Evolutionary conservation across 345 rosid species (phyloP), one percentile per base, ranked within the genome.

Genomic region (Pistacia integerrima): DNA sequence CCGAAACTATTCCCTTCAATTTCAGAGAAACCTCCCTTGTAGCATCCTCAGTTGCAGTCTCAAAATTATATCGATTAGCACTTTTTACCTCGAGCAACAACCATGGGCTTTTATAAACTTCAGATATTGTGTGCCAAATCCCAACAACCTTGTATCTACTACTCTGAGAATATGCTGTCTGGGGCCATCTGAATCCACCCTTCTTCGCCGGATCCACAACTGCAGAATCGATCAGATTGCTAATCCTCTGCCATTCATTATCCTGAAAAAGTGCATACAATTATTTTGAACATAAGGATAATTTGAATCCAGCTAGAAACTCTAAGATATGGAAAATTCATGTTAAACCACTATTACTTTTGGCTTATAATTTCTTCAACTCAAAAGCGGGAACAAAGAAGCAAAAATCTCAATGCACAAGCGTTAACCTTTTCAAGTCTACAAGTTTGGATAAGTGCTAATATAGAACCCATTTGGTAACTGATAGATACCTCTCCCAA

Each of bases 181-280:
- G 11, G 12, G 88, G 85, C 97, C 96, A 91, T 78, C 87, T 84
- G 73, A 92, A 71, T 44, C 97, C 92, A 30, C 97, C 94, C 80
- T 87, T 90, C 80, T 78, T 87, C 59, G 77, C 82, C 11, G 87
- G 81, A 82, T 90, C 94, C 74, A 88, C 13, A 72, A 85, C 79
- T 16, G 90, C 92, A 56, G 82, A 82, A 73, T 75, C 70, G 35
- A 94, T 66, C 79, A 92, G 73, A 30, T 69, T 80, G 28, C 66
- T 78, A 5, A 92, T 85, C 81, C 81, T 76, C 33, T 84, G 65
- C 66, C 75, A 80, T 82, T 89, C 93, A 22, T 87, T 85, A 33
- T 91, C 93, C 97, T 94, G 84, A 38, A 20, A 83, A 69, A 30
- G 64, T 52, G 28, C 18, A 74, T 12, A n/a, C 41, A 16, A 61